Percentiles rank a stretch among this genome's conserved stretches.
These are phyloP conservation scores for Rhizoclosmatium sp. DNA, from an alignment of 192 early-diverging fungal genomes.

Conservation along the genomic window DNA sequence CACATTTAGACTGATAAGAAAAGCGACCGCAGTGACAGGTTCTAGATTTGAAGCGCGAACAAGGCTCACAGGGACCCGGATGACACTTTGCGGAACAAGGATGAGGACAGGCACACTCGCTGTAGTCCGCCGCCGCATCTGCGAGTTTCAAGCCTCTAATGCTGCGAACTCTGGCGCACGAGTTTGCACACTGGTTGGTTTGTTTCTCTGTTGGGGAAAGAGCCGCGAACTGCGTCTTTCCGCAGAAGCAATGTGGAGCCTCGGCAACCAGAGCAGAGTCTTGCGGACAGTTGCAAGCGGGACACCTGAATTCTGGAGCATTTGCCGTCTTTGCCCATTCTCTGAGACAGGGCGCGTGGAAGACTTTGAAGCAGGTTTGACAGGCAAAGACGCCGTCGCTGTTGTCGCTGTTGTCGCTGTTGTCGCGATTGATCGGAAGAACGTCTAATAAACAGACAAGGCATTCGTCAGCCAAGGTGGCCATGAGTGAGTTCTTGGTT, in stretches of 20 bases:
- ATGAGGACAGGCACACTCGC: slow-evolving; percentile 10
- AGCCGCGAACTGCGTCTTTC: not conserved
- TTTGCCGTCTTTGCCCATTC: not conserved
- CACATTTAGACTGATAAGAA: slow-evolving; percentile 10
- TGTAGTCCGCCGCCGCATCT: not conserved
- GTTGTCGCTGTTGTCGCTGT: not conserved
- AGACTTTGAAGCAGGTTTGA: slow-evolving; percentile 25
- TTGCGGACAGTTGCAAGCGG: slow-evolving; percentile 5
- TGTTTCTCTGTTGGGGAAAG: not conserved
- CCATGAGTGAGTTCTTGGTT: not conserved
- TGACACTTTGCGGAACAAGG: slow-evolving; percentile 3
- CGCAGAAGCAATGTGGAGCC: slow-evolving; percentile 23
- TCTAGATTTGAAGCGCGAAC: slow-evolving; percentile 2
- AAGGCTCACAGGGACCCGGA: slow-evolving; percentile 15
- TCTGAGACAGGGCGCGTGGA: slow-evolving; percentile 9
- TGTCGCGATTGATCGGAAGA: not conserved
- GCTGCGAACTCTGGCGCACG: slow-evolving; percentile 13
- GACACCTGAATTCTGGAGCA: slow-evolving; percentile 8
- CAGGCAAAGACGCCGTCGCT: not conserved
- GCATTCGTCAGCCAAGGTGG: not conserved
- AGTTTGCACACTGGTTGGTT: slow-evolving; percentile 5
- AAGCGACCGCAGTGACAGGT: slow-evolving; percentile 7
- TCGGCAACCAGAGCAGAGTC: not conserved
- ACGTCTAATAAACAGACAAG: not conserved
- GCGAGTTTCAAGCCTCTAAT: not conserved